phyloP scores from a whole-genome alignment of 257 asterid genomes.

The Plantago ovata region DNA sequence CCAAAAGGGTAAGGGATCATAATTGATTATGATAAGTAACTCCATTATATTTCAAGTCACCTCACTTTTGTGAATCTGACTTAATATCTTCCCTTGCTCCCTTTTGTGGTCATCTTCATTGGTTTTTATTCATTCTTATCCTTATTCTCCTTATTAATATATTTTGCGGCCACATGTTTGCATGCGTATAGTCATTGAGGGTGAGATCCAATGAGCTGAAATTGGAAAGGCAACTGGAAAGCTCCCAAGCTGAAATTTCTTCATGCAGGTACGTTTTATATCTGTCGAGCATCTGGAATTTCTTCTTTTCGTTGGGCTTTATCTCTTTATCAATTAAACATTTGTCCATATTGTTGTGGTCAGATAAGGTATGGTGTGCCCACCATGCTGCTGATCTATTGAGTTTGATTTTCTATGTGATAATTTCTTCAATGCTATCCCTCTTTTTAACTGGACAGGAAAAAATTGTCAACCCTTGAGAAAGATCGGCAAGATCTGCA shows the following conservation, averaged over 20 bases:
- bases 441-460: conserved; percentile 42
- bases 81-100: conserved; percentile 8
- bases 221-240: conserved; percentile 83
- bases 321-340: conserved; percentile 5
- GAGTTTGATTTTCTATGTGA: conserved; percentile 19
- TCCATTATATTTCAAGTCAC: neutral
- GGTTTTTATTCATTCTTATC: conserved; percentile 3
- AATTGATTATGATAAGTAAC: neutral
- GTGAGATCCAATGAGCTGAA: conserved; percentile 96
- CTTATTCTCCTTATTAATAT: conserved; percentile 9
- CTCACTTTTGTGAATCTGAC: neutral
- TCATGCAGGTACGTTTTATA: conserved; percentile 51
- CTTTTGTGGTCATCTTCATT: conserved; percentile 10
- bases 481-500: conserved; percentile 88
- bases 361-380: conserved; percentile 1
- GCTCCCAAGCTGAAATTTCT: conserved; percentile 63
- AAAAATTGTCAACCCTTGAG: conserved; percentile 76
- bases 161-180: conserved; percentile 7
- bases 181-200: conserved; percentile 64
- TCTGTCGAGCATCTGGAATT: neutral
- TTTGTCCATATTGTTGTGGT: conserved; percentile 14
- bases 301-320: conserved; percentile 13
- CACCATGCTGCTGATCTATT: conserved; percentile 1
- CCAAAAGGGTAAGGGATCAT: neutral
- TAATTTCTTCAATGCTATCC: conserved; percentile 2